Evolutionary conservation across 108 stramenopile genomes (phyloP).

Genomic region (Skeletonema potamos): DNA sequence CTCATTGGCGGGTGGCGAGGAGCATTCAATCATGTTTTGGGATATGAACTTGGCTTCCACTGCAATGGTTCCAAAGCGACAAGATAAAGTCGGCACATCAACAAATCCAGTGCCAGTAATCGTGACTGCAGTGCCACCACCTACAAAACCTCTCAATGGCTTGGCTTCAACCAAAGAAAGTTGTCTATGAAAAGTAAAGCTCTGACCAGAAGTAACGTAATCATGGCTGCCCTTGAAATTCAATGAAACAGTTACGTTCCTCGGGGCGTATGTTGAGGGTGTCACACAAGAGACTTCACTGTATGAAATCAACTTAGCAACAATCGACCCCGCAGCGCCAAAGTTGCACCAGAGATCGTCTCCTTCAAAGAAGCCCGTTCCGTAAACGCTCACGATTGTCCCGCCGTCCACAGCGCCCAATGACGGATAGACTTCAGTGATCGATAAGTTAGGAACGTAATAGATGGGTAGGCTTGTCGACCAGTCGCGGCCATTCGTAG

Average conservation of each 20-base stretch:
- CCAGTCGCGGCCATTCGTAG: conserved; percentile 43
- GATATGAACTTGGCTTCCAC: conserved; percentile 32
- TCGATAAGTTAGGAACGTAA: conserved; percentile 22
- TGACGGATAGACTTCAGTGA: conserved; percentile 25
- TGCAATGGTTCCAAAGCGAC: conserved; percentile 31
- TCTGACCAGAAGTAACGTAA: neutral
- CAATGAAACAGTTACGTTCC: conserved; percentile 26
- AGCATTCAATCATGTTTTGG: conserved; percentile 26
- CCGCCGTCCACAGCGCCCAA: conserved; percentile 38
- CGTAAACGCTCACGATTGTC: conserved; percentile 23
- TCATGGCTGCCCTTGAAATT: conserved; percentile 11
- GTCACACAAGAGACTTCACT: conserved; percentile 22
- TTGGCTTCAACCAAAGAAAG: conserved; percentile 23
- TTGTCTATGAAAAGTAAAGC: conserved; percentile 26
- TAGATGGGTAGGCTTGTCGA: conserved; percentile 14
- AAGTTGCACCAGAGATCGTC: conserved; percentile 45
- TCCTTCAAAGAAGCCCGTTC: conserved; percentile 37
- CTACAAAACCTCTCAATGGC: conserved; percentile 37
- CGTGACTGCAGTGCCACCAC: conserved; percentile 41
- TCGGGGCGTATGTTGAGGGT: conserved; percentile 13
- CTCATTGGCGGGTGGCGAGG: conserved; percentile 22
- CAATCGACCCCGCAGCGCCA: conserved; percentile 21
- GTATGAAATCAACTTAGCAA: conserved; percentile 23
- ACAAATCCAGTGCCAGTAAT: conserved; percentile 41
- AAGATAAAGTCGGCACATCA: conserved; percentile 25